Evolutionary conservation across 148 eudicot species (phyloP).

Genomic region (Rhododendron griersonianum): DNA sequence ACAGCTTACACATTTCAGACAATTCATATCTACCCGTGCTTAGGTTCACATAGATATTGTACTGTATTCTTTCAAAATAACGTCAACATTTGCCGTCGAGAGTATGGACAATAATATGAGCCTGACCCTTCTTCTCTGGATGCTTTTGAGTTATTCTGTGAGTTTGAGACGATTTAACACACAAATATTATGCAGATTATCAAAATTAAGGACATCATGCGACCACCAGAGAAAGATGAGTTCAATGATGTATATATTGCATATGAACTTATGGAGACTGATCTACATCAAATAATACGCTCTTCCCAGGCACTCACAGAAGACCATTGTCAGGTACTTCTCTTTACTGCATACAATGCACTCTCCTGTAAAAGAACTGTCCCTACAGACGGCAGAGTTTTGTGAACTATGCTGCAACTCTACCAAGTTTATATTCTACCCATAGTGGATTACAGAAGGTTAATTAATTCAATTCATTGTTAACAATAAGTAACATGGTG

Average conservation of each 20-base stretch:
- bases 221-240: slow-evolving; percentile 36
- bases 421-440: not conserved
- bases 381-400: not conserved
- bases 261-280: slow-evolving; percentile 51
- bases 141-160: slow-evolving; percentile 32
- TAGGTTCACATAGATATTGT: not conserved
- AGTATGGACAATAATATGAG: not conserved
- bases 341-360: not conserved
- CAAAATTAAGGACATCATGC: slow-evolving; percentile 52
- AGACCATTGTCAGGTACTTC: slow-evolving; percentile 86
- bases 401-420: not conserved
- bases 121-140: slow-evolving; percentile 24
- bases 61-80: not conserved
- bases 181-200: slow-evolving; percentile 26
- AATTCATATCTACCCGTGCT: not conserved
- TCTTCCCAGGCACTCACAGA: slow-evolving; percentile 85
- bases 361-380: not conserved
- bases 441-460: not conserved
- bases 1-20: not conserved
- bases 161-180: not conserved
- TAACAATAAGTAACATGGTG: not conserved
- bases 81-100: not conserved
- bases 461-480: too few species aligned
- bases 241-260: slow-evolving; percentile 47
- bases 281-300: slow-evolving; percentile 83